These are phyloP conservation scores for Fusarium verrucosum DNA, from an alignment of 2,329 filamentous ascomycete genomes.

Conservation along the genomic window DNA sequence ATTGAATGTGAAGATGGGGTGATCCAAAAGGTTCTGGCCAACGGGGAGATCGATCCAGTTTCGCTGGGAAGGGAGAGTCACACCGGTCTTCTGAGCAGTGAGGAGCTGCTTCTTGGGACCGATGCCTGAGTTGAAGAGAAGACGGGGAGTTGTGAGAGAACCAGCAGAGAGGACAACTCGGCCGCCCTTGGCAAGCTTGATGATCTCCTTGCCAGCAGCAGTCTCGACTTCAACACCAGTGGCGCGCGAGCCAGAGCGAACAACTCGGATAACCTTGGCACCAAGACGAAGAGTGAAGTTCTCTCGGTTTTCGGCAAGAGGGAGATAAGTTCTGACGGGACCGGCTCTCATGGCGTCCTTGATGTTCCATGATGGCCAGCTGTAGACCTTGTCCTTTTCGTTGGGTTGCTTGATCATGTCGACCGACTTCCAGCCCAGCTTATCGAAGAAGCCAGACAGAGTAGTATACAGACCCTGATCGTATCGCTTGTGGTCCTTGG, in stretches of 20 bases:
- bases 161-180: slow-evolving; percentile 74
- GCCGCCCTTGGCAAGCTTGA: slow-evolving; percentile 68
- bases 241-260: slow-evolving; percentile 67
- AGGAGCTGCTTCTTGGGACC: slow-evolving; percentile 68
- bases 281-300: slow-evolving; percentile 74
- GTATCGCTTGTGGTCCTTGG: slow-evolving; percentile 71
- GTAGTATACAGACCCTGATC: slow-evolving; percentile 72
- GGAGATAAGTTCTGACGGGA: slow-evolving; percentile 76
- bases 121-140: slow-evolving; percentile 68
- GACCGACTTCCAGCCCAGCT: slow-evolving; percentile 71
- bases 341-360: slow-evolving; percentile 71
- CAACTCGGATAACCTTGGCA: slow-evolving; percentile 70
- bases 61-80: slow-evolving; percentile 58
- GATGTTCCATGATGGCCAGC: slow-evolving; percentile 74
- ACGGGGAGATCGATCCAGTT: slow-evolving; percentile 67
- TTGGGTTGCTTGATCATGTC: slow-evolving; percentile 67
- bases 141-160: slow-evolving; percentile 72
- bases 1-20: slow-evolving; percentile 52
- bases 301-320: slow-evolving; percentile 63
- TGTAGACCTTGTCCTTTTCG: slow-evolving; percentile 71
- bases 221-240: slow-evolving; percentile 72
- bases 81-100: slow-evolving; percentile 60
- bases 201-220: slow-evolving; percentile 57
- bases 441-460: slow-evolving; percentile 65
- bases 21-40: slow-evolving; percentile 65